phyloP scores from a whole-genome alignment of 2,329 filamentous ascomycete genomes.

The Neoarthrinium moseri region DNA sequence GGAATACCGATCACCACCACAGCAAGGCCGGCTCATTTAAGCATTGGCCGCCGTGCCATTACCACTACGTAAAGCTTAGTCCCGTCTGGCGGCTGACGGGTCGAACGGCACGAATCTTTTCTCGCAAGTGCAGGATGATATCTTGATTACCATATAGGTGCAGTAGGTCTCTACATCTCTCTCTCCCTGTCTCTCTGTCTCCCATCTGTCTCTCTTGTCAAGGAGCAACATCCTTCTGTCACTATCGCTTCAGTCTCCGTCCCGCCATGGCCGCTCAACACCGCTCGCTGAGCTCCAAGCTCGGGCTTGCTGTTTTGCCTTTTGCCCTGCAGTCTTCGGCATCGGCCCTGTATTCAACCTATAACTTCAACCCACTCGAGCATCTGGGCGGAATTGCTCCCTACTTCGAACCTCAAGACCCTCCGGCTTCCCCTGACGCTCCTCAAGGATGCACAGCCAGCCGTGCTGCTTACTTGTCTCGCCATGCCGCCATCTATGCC shows the following conservation, averaged over 20 bases:
- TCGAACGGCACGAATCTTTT: no score
- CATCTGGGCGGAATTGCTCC: constrained; percentile 14
- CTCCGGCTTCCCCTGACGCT: constrained; percentile 38
- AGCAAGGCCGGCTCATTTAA: no score
- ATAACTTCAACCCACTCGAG: constrained; percentile 16
- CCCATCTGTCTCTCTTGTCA: no score
- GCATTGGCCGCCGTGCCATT: no score
- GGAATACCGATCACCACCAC: background rate
- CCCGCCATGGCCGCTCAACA: background rate
- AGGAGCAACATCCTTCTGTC: background rate
- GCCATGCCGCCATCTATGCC: constrained; percentile 60
- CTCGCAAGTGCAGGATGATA: no score
- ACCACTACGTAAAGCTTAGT: no score
- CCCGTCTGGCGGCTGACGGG: no score
- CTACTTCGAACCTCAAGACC: constrained; percentile 55
- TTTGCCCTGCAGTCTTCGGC: constrained; percentile 11
- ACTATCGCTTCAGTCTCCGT: no score
- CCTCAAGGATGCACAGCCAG: constrained; percentile 50
- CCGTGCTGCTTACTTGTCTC: constrained; percentile 53
- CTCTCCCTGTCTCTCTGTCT: no score
- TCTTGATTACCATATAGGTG: no score
- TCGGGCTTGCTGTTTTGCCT: constrained; percentile 7
- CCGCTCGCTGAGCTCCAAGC: background rate
- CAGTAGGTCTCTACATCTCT: no score
- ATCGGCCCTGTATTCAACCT: constrained; percentile 13